These are phyloP conservation scores for Ormosia semicastrata DNA, from an alignment of 306 rosid genomes.

Conservation along the genomic window DNA sequence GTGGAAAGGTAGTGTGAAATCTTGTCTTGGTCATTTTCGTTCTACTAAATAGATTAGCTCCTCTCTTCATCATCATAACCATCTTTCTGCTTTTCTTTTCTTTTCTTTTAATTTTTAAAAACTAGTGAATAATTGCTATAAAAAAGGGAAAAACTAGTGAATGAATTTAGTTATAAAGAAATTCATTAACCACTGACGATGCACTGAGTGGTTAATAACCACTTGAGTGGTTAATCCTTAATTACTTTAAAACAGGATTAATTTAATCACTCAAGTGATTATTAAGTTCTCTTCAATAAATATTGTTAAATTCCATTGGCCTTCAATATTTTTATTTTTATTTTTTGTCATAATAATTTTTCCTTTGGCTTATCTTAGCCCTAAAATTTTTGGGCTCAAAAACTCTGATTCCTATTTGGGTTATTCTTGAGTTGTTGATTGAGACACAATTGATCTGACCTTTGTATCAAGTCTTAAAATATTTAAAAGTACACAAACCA, in stretches of 20 bases:
- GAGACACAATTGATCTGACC: background rate
- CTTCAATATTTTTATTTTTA: too few species aligned
- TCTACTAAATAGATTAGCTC: background rate
- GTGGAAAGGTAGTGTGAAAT: conserved; percentile 13
- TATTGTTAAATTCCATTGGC: too few species aligned
- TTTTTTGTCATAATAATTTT: too few species aligned
- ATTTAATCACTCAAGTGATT: background rate
- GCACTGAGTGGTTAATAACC: background rate
- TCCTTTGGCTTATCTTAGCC: too few species aligned
- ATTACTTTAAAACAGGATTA: background rate
- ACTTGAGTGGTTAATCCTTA: background rate
- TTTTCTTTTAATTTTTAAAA: background rate
- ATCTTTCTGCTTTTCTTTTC: background rate
- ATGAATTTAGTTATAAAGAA: too few species aligned
- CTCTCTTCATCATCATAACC: background rate
- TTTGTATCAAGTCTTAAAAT: too few species aligned
- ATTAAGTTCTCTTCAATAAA: background rate
- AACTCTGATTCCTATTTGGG: background rate
- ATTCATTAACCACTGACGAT: too few species aligned
- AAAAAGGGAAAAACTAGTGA: too few species aligned
- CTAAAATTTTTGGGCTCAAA: background rate
- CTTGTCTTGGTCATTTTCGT: background rate
- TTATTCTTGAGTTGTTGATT: background rate
- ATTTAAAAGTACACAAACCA: too few species aligned
- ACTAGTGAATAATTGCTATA: too few species aligned